Evolutionary conservation across 2,329 filamentous ascomycete species (phyloP).

Genomic region (Conoideocrella luteorostrata): DNA sequence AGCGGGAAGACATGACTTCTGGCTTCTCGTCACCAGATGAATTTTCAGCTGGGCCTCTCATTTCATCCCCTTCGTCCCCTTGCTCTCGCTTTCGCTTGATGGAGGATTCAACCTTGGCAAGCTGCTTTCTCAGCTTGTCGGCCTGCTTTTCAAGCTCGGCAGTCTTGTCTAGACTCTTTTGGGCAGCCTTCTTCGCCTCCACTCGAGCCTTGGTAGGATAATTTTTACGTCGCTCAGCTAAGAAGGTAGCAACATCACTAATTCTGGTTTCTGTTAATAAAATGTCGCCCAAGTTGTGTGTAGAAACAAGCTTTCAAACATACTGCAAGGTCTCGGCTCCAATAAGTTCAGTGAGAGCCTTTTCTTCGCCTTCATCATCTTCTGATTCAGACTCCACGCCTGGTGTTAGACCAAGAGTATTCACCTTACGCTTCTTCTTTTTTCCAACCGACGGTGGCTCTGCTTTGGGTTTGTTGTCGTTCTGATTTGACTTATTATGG

Average conservation of each 20-base stretch:
- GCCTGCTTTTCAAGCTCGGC: slow-evolving; percentile 53
- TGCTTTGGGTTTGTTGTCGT: slow-evolving; percentile 19
- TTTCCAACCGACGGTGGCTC: slow-evolving; percentile 46
- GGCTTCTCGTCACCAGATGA: slow-evolving; percentile 54
- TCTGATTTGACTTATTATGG: slow-evolving; percentile 15
- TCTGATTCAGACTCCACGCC: slow-evolving; percentile 58
- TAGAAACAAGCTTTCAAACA: slow-evolving; percentile 20
- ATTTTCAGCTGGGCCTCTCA: slow-evolving; percentile 47
- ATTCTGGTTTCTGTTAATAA: slow-evolving; percentile 35
- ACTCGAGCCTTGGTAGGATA: slow-evolving; percentile 73
- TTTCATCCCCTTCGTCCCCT: slow-evolving; percentile 61
- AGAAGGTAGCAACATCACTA: slow-evolving; percentile 71
- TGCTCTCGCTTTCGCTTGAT: slow-evolving; percentile 63
- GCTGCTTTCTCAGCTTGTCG: slow-evolving; percentile 55
- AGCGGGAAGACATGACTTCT: slow-evolving; percentile 49
- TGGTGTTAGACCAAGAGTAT: slow-evolving; percentile 65
- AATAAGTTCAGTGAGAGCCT: slow-evolving; percentile 51
- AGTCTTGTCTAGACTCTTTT: slow-evolving; percentile 53
- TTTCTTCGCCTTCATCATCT: slow-evolving; percentile 66
- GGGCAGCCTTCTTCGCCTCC: slow-evolving; percentile 52
- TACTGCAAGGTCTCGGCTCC: slow-evolving; percentile 51
- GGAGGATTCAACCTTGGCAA: slow-evolving; percentile 65
- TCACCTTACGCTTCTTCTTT: slow-evolving; percentile 67
- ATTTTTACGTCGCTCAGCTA: slow-evolving; percentile 70
- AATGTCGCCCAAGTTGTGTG: not conserved